Conservation (phyloP, 768 basidiomycete species). For the Coprinopsis strossmayeri region DNA sequence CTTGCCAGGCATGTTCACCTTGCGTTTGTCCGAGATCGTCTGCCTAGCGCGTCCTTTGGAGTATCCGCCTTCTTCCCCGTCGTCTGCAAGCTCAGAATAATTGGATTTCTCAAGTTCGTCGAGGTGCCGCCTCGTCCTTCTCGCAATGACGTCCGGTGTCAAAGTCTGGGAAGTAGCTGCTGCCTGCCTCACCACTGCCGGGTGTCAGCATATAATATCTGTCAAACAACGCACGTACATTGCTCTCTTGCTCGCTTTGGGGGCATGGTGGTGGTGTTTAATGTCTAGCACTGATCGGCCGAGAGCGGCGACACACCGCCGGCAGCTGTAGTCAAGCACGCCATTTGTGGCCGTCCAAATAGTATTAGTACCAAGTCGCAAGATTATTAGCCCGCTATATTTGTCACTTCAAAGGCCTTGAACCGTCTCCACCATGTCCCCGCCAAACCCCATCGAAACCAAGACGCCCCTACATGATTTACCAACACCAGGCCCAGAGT, state of each 20-base stretch:
- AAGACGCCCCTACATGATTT: constrained; percentile 42
- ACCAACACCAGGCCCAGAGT: constrained; percentile 79
- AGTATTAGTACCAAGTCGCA: background rate
- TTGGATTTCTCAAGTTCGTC: constrained; percentile 64
- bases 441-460: constrained; percentile 17
- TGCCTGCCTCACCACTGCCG: constrained; percentile 43
- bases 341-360: constrained; percentile 5
- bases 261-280: constrained; percentile 28
- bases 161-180: constrained; percentile 36
- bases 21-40: constrained; percentile 73
- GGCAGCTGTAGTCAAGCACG: constrained; percentile 9
- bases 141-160: constrained; percentile 62
- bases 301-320: background rate
- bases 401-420: background rate
- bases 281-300: constrained; percentile 1
- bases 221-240: constrained; percentile 26
- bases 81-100: constrained; percentile 24
- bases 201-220: constrained; percentile 7
- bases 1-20: constrained; percentile 41
- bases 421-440: constrained; percentile 22
- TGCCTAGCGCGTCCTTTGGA: constrained; percentile 68
- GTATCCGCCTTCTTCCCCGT: constrained; percentile 37
- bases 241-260: constrained; percentile 43
- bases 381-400: background rate
- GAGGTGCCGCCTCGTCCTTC: constrained; percentile 69